Base-by-base conservation (phyloP, 257 asterid genomes). In the Rhazya stricta region DNA sequence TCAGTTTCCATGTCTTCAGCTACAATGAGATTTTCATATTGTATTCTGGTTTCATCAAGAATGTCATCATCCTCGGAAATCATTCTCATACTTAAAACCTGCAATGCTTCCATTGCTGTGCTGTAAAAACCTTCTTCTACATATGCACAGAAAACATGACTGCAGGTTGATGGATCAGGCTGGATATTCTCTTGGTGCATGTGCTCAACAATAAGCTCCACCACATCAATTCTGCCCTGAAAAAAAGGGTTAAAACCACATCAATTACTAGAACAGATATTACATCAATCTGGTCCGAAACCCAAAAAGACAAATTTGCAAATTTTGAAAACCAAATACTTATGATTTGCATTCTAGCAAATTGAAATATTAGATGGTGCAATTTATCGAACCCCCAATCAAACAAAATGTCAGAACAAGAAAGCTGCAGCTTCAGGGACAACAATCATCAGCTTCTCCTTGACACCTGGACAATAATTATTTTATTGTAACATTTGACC, bases 31-130 rank as follows among this genome's bases (percentile, higher is more conserved):
- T 77, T 77, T 84, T 87, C 93, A 65, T 84, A 87, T 78, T 87
- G 83, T 43, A 69, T 60, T 72, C 83, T 83, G 67, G 77, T 54
- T 71, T 87, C 92, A 78, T 83, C 84, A 50, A 81, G 90, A 77
- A 78, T 68, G 15, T 84, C 67, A 6, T 73, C 85, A 3, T 86
- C 80, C 76, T 75, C 87, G 29, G 95, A 89, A 74, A 94, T 86
- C 98, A 90, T 91, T 78, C 97, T 84, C 91, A 90, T 75, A 71
- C 97, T 86, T 75, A 88, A 69, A 71, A 92, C 95, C 78, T 86
- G 97, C 82, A 94, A 78, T 25, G 98, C 98, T 83, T 94, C 97
- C 88, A 90, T 81, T 72, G 93, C 97, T 29, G 93, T 91, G 78
- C 74, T 88, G 39, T 82, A 43, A 76, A 86, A 84, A 43, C 87